Evolutionary conservation across 2,329 filamentous ascomycete genomes (phyloP), one percentile per base, ranked within the genome.

Genomic region (Colletotrichum plurivorum): DNA sequence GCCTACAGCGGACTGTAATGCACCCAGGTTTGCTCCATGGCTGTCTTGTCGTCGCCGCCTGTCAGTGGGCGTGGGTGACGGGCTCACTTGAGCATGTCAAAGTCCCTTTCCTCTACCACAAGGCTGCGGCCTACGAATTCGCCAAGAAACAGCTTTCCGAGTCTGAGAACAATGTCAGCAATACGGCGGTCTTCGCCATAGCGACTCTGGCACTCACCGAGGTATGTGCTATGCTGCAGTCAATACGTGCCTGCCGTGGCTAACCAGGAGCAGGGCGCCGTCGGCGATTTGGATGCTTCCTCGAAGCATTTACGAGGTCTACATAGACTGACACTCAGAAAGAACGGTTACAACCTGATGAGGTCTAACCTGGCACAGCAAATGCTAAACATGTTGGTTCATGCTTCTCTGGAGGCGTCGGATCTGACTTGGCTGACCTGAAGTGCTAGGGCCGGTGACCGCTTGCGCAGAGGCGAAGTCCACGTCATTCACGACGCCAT

Each of bases 41-140:
- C 71, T 83, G 82, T 25, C 73, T 84, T 55, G 79, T 84, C 70
- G 77, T 84, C 70, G 83, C 83, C 20, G 81, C 81, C 25, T 79
- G 83, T 59, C 83, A 84, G 59, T 84, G 81, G 81, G 81, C 81
- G 25, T 84, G 82, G 83, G 79, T 82, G 53, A 83, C 80, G 2
- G 82, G 82, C 36, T 82, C 82, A 59, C 79, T 82, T 72, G 82
- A 84, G 60, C 78, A 81, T 59, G 82, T 83, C 71, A 79, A 81
- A 71, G 76, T 84, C 22, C 81, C 82, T 12, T 84, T 84, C 71
- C 77, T 84, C 59, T 83, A 84, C 65, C 82, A 84, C 73, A 84
- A 84, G 71, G 77, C 83, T 27, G 81, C 83, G 55, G 83, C 83
- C 12, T 84, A 84, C 73, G 80, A 82, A 61, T 84, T 83, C 67